Percentiles rank a stretch among this genome's conserved stretches.
These are phyloP conservation scores for Leishmania martiniquensis DNA, from an alignment of 208 protist species.

Conservation along the genomic window DNA sequence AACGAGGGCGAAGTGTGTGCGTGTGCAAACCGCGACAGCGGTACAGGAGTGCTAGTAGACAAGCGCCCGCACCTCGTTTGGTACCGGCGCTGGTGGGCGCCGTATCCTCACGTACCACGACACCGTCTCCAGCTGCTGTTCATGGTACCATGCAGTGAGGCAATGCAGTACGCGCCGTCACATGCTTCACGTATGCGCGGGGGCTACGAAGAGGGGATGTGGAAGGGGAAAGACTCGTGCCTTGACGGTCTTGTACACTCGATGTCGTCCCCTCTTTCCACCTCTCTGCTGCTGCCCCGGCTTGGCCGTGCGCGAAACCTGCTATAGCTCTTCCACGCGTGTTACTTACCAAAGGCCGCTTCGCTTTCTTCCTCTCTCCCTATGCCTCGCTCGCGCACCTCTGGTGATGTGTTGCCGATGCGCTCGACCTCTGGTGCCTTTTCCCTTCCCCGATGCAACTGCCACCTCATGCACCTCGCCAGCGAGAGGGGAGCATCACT, in stretches of 20 bases:
- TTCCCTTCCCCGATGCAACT: not conserved
- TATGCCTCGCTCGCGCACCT: not conserved
- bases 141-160: not conserved
- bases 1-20: no score
- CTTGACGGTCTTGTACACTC: not conserved
- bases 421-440: not conserved
- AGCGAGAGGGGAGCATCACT: accelerated
- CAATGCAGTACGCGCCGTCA: not conserved
- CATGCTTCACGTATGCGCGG: not conserved
- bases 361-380: not conserved
- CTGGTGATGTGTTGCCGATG: not conserved
- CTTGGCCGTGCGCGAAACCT: not conserved
- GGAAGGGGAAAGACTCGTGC: not conserved
- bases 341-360: not conserved
- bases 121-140: not conserved
- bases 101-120: no score
- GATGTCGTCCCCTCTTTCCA: not conserved
- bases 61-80: not conserved
- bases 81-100: not conserved
- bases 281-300: not conserved
- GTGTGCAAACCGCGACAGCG: no score
- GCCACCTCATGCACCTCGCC: not conserved
- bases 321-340: not conserved
- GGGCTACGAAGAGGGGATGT: no score
- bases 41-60: not conserved